Evolutionary conservation across 208 protist species (phyloP).

Genomic region (Acanthamoeba triangularis): DNA sequence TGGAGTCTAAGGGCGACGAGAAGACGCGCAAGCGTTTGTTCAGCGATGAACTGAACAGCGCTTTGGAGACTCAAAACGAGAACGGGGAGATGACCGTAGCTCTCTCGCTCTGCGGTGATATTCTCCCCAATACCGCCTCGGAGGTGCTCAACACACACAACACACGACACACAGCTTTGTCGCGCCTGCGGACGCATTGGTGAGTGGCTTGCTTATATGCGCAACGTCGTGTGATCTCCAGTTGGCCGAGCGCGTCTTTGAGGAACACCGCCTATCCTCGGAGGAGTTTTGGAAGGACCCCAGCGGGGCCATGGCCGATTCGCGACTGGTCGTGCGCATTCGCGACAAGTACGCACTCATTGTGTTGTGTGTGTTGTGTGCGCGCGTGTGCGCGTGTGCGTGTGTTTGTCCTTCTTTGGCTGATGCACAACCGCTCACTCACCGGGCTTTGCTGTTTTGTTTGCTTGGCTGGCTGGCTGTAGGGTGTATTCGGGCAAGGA

Average conservation of each 20-base stretch:
- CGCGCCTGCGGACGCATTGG: not conserved
- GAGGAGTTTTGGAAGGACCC: conserved; percentile 52
- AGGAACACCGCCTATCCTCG: not conserved
- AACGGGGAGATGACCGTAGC: not conserved
- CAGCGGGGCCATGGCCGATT: not conserved
- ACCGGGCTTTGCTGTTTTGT: not conserved
- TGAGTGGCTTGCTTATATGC: not conserved
- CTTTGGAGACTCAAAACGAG: not conserved
- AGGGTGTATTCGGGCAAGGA: conserved; percentile 40
- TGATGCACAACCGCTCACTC: not conserved
- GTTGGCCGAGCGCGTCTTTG: conserved; percentile 36
- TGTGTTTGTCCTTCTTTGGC: not conserved
- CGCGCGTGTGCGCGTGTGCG: no score
- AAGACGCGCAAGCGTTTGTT: not conserved
- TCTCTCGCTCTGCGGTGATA: conserved; percentile 47
- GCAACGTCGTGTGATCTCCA: not conserved
- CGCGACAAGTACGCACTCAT: conserved; percentile 1
- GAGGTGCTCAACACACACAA: not conserved
- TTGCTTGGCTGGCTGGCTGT: not conserved
- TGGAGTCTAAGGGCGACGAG: not conserved
- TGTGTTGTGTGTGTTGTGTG: not conserved
- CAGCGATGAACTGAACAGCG: not conserved
- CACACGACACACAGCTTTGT: not conserved
- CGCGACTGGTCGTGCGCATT: conserved; percentile 32
- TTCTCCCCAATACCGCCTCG: conserved; percentile 6